These are phyloP conservation scores for Ceratocystis variospora DNA, from an alignment of 2,329 filamentous ascomycete species.

Conservation along the genomic window DNA sequence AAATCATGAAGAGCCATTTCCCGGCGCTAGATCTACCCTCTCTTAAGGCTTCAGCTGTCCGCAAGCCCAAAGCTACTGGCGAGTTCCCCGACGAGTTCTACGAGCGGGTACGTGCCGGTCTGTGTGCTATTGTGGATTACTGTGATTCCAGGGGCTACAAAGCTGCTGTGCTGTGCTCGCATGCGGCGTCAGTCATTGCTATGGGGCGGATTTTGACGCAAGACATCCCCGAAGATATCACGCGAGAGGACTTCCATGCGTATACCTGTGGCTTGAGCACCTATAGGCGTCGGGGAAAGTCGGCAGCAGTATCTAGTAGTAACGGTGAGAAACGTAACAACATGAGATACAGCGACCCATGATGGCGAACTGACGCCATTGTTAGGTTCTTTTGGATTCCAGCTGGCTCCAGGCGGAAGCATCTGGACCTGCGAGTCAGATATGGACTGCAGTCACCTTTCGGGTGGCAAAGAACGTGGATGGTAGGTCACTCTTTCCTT, in stretches of 20 bases:
- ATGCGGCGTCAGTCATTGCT: slow-evolving; percentile 81
- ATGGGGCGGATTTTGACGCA: slow-evolving; percentile 74
- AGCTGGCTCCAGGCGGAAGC: slow-evolving; percentile 33
- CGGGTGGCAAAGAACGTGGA: slow-evolving; percentile 68
- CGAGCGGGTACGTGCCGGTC: slow-evolving; percentile 56
- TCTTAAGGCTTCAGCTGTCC: slow-evolving; percentile 51
- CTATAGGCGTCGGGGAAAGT: slow-evolving; percentile 29
- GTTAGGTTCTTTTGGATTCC: background rate
- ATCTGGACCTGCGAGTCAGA: slow-evolving; percentile 71
- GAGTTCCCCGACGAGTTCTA: slow-evolving; percentile 73
- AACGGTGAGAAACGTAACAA: background rate
- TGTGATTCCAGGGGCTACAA: slow-evolving; percentile 58
- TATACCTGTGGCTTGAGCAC: slow-evolving; percentile 71
- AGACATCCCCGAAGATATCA: slow-evolving; percentile 53
- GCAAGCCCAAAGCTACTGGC: slow-evolving; percentile 39
- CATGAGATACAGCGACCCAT: background rate
- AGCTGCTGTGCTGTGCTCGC: slow-evolving; percentile 68
- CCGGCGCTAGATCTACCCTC: slow-evolving; percentile 46
- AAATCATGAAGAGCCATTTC: slow-evolving; percentile 53
- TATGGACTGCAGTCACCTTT: slow-evolving; percentile 74
- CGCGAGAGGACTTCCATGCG: slow-evolving; percentile 67
- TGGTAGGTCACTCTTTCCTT: slow-evolving; percentile 46
- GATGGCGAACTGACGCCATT: background rate
- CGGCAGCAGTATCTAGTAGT: background rate
- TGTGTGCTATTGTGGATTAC: slow-evolving; percentile 55